Conservation (phyloP, 805 yeast species). For the Debaryomyces maramus region DNA sequence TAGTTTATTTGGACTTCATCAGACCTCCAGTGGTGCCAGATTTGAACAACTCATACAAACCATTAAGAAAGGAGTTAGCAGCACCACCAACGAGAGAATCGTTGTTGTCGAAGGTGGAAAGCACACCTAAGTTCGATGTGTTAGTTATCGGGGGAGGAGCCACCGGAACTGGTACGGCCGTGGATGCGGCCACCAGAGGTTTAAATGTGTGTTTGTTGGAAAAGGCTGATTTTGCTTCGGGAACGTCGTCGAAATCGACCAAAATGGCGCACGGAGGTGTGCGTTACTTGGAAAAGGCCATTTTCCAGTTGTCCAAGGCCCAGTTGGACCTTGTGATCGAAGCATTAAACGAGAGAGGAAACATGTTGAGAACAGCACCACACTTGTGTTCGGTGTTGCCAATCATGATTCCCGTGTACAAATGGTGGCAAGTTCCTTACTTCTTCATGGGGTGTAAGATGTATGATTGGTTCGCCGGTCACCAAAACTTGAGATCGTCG, state of each 20-base stretch:
- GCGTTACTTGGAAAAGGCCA: slow-evolving; percentile 90
- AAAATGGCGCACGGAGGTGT: slow-evolving; percentile 99
- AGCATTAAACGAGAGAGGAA: slow-evolving; percentile 83
- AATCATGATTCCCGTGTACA: slow-evolving; percentile 93
- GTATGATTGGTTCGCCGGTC: slow-evolving; percentile 92
- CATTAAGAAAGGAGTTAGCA: slow-evolving; percentile 45
- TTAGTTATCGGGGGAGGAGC: slow-evolving; percentile 95
- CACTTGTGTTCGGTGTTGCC: slow-evolving; percentile 85
- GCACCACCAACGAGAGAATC: slow-evolving; percentile 59
- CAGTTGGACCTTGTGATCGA: slow-evolving; percentile 88
- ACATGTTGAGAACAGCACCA: slow-evolving; percentile 87
- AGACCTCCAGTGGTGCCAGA: slow-evolving; percentile 30
- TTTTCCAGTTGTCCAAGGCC: slow-evolving; percentile 86
- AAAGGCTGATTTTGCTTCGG: slow-evolving; percentile 85
- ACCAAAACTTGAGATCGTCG: slow-evolving; percentile 76
- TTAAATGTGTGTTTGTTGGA: slow-evolving; percentile 85
- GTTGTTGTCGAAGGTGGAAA: slow-evolving; percentile 47
- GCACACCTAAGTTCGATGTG: slow-evolving; percentile 64
- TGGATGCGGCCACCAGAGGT: slow-evolving; percentile 90
- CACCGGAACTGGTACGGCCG: slow-evolving; percentile 89
- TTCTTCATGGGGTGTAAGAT: slow-evolving; percentile 87
- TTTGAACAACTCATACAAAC: slow-evolving; percentile 32
- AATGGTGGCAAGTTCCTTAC: slow-evolving; percentile 94
- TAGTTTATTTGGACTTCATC: slow-evolving; percentile 42
- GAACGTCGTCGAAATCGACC: slow-evolving; percentile 91